These are phyloP conservation scores for Chrysochromulina tobinii DNA, from an alignment of 78 protist species.

Conservation along the genomic window DNA sequence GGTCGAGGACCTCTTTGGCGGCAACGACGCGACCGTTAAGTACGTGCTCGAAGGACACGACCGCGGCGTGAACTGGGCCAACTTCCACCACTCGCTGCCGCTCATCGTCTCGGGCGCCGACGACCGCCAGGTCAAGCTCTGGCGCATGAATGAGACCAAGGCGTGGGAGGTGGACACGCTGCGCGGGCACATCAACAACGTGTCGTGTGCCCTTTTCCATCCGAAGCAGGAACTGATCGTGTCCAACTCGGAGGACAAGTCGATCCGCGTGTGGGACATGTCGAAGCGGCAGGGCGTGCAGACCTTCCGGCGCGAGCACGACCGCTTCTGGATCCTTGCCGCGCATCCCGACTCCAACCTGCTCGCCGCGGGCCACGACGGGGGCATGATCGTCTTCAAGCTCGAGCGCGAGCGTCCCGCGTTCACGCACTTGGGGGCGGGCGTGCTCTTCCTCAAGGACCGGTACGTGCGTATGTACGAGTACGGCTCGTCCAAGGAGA, in stretches of 20 bases:
- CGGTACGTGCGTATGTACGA: constrained; percentile 75
- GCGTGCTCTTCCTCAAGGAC: constrained; percentile 58
- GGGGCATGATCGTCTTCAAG: constrained; percentile 94
- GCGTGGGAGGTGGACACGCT: constrained; percentile 90
- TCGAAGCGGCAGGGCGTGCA: constrained; percentile 70
- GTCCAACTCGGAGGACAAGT: constrained; percentile 92
- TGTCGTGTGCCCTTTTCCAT: constrained; percentile 93
- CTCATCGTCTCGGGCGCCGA: constrained; percentile 92
- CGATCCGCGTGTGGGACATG: constrained; percentile 97
- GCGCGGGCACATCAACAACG: constrained; percentile 96
- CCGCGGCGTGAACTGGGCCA: constrained; percentile 97
- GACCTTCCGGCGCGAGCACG: constrained; percentile 91
- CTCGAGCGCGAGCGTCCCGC: constrained; percentile 65
- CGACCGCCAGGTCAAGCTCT: constrained; percentile 91
- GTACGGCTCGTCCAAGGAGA: constrained; percentile 44
- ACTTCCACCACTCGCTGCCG: constrained; percentile 95
- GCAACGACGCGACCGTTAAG: constrained; percentile 63
- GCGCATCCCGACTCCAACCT: constrained; percentile 86
- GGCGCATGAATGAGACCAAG: constrained; percentile 86
- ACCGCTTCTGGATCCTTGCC: constrained; percentile 96
- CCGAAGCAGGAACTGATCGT: constrained; percentile 83
- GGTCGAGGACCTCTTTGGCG: constrained; percentile 23
- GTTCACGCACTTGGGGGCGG: not conserved
- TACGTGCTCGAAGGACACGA: constrained; percentile 82
- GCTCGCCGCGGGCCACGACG: constrained; percentile 96